Conservation (phyloP, 192 early-diverging fungal genomes). For the Funneliformis geosporum region DNA sequence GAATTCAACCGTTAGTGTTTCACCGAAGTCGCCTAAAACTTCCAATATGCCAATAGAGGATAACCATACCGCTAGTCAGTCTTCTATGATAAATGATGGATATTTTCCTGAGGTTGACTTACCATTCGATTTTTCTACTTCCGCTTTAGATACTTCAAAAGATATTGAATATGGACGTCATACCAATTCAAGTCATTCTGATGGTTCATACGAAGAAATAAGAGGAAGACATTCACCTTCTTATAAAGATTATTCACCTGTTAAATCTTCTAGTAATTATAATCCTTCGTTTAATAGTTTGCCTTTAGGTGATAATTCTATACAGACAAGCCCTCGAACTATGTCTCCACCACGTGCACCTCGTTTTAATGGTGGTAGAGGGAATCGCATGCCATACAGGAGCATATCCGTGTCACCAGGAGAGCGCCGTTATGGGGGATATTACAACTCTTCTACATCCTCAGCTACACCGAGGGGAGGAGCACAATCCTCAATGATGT, state of each 20-base stretch:
- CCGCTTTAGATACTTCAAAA: not conserved
- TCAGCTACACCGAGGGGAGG: slow-evolving; percentile 14
- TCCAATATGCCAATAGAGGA: not conserved
- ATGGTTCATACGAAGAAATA: slow-evolving; percentile 1
- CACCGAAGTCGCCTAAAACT: not conserved
- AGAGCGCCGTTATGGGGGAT: slow-evolving; percentile 19
- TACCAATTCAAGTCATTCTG: not conserved
- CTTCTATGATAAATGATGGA: not conserved
- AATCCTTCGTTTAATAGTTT: not conserved
- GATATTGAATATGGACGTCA: not conserved
- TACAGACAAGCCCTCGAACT: slow-evolving; percentile 19
- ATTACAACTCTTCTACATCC: not conserved
- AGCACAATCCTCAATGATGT: not conserved
- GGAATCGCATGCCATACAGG: not conserved
- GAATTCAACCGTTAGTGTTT: not conserved
- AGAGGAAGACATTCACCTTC: slow-evolving; percentile 20
- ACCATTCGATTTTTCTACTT: not conserved
- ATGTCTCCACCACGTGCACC: slow-evolving; percentile 14
- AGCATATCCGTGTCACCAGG: not conserved
- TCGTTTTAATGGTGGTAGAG: not conserved
- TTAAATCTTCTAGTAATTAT: not conserved
- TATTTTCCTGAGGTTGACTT: slow-evolving; percentile 27
- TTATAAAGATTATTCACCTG: slow-evolving; percentile 15
- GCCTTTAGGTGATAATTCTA: not conserved
- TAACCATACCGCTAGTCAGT: not conserved